A percentile compares a stretch with the other conserved stretches of the same genome.
phyloP scores from a whole-genome alignment of 805 yeast species.

The Ogataea sp. region DNA sequence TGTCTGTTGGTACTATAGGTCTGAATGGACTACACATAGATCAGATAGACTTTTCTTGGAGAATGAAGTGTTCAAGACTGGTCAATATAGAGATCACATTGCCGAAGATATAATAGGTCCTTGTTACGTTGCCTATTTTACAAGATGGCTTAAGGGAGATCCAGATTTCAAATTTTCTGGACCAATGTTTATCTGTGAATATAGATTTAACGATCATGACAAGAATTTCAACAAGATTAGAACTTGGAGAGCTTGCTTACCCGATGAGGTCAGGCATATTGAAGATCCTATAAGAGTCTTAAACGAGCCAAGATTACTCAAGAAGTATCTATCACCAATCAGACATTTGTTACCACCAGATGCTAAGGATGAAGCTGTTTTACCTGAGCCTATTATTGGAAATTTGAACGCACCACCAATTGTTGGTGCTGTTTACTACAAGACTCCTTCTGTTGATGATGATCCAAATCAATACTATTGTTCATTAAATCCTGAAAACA shows the following conservation, averaged over 20 bases:
- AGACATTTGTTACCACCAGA: conserved; percentile 67
- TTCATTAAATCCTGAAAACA: background rate
- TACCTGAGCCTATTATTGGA: conserved; percentile 78
- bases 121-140: conserved; percentile 90
- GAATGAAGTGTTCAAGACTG: conserved; percentile 94
- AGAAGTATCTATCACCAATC: conserved; percentile 79
- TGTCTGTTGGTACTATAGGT: conserved; percentile 96
- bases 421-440: conserved; percentile 80
- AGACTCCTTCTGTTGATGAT: conserved; percentile 69
- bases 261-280: conserved; percentile 85
- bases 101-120: conserved; percentile 87
- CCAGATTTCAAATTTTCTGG: conserved; percentile 75
- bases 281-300: conserved; percentile 79
- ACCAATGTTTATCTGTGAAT: conserved; percentile 89
- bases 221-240: conserved; percentile 89
- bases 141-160: conserved; percentile 91
- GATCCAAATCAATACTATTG: conserved; percentile 68
- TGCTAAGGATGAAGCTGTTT: conserved; percentile 63
- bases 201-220: conserved; percentile 85
- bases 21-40: conserved; percentile 96
- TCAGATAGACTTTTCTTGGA: conserved; percentile 83
- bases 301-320: conserved; percentile 51
- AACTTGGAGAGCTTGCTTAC: conserved; percentile 98
- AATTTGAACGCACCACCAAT: conserved; percentile 89
- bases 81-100: conserved; percentile 91